A percentile compares a stretch with the other conserved stretches of the same genome.
These are phyloP conservation scores for Candida sp. DNA, from an alignment of 1,139 yeast species.

Conservation along the genomic window DNA sequence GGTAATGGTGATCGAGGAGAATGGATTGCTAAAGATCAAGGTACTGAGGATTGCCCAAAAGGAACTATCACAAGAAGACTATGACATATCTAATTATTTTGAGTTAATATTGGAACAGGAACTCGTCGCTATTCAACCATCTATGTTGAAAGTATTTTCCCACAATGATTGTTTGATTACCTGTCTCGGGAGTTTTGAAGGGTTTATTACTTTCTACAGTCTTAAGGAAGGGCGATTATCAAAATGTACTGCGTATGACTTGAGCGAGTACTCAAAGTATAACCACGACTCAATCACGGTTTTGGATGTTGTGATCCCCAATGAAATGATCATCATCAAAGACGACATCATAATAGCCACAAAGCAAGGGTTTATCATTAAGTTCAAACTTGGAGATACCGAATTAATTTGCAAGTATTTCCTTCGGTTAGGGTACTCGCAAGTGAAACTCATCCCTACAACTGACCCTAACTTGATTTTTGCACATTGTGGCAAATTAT, in stretches of 20 bases:
- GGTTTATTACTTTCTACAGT: constrained; percentile 14
- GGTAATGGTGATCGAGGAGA: constrained; percentile 19
- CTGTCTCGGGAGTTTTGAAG: constrained; percentile 26
- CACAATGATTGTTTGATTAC: constrained; percentile 8
- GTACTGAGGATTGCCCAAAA: background rate
- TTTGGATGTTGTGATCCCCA: constrained; percentile 19
- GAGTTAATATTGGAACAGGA: background rate
- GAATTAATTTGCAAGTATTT: constrained; percentile 16
- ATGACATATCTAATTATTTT: background rate
- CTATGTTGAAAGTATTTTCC: constrained; percentile 18
- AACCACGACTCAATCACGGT: background rate
- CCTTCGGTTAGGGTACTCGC: constrained; percentile 28
- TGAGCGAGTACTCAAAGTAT: constrained; percentile 13
- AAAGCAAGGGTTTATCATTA: constrained; percentile 29
- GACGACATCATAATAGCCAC: constrained; percentile 29
- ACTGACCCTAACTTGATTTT: constrained; percentile 24
- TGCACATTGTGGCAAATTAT: constrained; percentile 39
- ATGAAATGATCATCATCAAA: constrained; percentile 17
- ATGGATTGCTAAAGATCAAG: background rate
- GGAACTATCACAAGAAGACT: background rate
- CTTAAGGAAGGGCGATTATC: background rate
- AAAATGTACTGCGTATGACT: background rate
- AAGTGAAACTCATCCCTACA: constrained; percentile 17
- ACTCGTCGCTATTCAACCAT: constrained; percentile 19
- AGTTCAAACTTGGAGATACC: constrained; percentile 16